Conservation (phyloP, 495 filamentous ascomycete species). For the Penicillium herquei region DNA sequence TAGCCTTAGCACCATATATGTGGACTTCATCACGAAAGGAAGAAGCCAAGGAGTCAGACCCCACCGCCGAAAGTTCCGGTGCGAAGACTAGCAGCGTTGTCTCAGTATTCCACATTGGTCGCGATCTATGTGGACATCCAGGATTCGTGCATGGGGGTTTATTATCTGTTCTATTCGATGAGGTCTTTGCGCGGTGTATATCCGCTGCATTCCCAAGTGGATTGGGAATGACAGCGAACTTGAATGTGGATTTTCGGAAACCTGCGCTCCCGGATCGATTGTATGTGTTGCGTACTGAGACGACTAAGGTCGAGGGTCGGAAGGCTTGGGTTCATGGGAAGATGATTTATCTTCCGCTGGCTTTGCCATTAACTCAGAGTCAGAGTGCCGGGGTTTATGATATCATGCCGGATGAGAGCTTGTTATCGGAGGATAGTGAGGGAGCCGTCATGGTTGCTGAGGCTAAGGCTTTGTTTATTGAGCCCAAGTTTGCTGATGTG, state of each 20-base stretch:
- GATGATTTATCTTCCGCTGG: conserved; percentile 30
- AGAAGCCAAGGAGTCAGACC: background rate
- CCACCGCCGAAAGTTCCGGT: conserved; percentile 5
- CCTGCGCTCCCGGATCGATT: conserved; percentile 60
- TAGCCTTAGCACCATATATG: conserved; percentile 75
- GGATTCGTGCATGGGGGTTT: conserved; percentile 44
- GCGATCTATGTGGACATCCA: conserved; percentile 38
- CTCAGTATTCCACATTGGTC: conserved; percentile 38
- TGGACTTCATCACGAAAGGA: conserved; percentile 44
- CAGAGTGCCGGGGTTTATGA: background rate
- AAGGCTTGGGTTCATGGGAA: conserved; percentile 44
- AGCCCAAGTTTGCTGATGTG: conserved; percentile 76
- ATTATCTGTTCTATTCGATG: conserved; percentile 39
- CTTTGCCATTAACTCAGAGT: conserved; percentile 6
- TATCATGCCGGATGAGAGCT: conserved; percentile 11
- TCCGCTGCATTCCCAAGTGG: conserved; percentile 39
- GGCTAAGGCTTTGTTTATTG: conserved; percentile 81
- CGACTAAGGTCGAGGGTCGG: conserved; percentile 36
- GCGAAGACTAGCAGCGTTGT: conserved; percentile 28
- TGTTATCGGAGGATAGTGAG: conserved; percentile 42
- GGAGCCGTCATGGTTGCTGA: conserved; percentile 65
- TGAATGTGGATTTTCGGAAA: conserved; percentile 62
- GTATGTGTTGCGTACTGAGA: conserved; percentile 60
- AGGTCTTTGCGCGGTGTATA: conserved; percentile 42
- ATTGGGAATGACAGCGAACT: conserved; percentile 59